Evolutionary conservation across 768 basidiomycete genomes (phyloP).

Genomic region (Suillus tomentosus): DNA sequence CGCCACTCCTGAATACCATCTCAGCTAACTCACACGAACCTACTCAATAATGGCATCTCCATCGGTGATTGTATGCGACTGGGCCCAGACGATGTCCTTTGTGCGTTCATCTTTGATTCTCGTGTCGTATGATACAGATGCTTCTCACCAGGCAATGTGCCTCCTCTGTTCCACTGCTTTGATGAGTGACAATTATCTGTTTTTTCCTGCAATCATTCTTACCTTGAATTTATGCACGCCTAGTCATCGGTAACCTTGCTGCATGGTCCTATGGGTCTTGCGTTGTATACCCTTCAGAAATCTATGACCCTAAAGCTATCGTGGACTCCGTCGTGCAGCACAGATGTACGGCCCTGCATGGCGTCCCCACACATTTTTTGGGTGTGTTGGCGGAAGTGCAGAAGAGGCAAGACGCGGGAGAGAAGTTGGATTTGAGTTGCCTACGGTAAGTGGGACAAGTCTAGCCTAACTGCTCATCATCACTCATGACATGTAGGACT

Average conservation of each 20-base stretch:
- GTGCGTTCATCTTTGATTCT: conserved; percentile 40
- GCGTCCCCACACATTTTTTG: conserved; percentile 85
- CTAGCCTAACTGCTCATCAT: background rate
- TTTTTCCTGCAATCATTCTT: conserved; percentile 18
- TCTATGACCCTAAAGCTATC: conserved; percentile 63
- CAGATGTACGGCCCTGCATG: conserved; percentile 76
- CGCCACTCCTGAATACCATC: background rate
- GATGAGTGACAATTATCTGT: conserved; percentile 56
- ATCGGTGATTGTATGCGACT: conserved; percentile 75
- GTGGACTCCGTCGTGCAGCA: conserved; percentile 72
- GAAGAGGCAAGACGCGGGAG: conserved; percentile 47
- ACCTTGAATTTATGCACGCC: conserved; percentile 45
- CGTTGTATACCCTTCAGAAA: conserved; percentile 73
- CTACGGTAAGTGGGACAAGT: conserved; percentile 49
- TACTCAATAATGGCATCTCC: conserved; percentile 75
- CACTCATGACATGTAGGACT: conserved; percentile 48
- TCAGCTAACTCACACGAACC: conserved; percentile 75
- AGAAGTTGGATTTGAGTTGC: conserved; percentile 46
- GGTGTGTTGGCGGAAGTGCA: conserved; percentile 72
- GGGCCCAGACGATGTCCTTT: conserved; percentile 64
- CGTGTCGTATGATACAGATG: background rate
- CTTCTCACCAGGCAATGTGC: conserved; percentile 64
- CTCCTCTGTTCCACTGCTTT: conserved; percentile 87
- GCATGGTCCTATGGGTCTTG: conserved; percentile 74
- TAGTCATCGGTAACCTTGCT: conserved; percentile 80